Percentiles rank a stretch among this genome's conserved stretches.
These are phyloP conservation scores for Clonostachys sp. DNA, from an alignment of 2,329 filamentous ascomycete species.

Conservation along the genomic window DNA sequence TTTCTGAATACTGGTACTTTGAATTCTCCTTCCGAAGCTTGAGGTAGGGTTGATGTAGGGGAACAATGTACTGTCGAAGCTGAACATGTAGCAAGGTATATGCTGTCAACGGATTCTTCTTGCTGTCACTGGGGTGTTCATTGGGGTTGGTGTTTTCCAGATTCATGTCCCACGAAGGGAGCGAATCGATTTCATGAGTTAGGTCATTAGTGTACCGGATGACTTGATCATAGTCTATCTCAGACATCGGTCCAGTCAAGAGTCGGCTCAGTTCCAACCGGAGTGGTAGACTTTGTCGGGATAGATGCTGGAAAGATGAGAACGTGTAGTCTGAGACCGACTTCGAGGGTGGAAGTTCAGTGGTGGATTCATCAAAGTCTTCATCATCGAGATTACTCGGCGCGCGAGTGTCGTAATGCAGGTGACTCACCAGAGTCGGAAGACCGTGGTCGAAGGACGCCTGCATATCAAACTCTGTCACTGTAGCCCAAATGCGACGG, in stretches of 20 bases:
- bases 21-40: constrained; percentile 55
- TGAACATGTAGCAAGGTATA: constrained; percentile 58
- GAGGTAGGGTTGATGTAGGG: constrained; percentile 56
- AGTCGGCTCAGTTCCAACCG: constrained; percentile 54
- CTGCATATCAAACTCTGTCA: constrained; percentile 59
- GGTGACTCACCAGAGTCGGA: constrained; percentile 51
- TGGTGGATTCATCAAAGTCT: constrained; percentile 49
- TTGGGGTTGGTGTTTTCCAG: constrained; percentile 8
- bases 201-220: constrained; percentile 58
- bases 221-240: constrained; percentile 57
- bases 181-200: constrained; percentile 54
- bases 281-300: constrained; percentile 49
- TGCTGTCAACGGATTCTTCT: constrained; percentile 52
- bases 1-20: constrained; percentile 58
- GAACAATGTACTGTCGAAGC: constrained; percentile 57
- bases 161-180: constrained; percentile 49
- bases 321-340: constrained; percentile 50
- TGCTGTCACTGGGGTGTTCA: constrained; percentile 20
- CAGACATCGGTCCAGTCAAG: constrained; percentile 46
- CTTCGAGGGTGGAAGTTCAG: constrained; percentile 44
- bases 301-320: constrained; percentile 53
- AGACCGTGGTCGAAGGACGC: constrained; percentile 57
- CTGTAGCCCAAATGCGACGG: constrained; percentile 54
- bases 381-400: constrained; percentile 55
- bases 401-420: constrained; percentile 50